Conservation (phyloP, 1,284 basidiomycete species). For the Veloporphyrellus conicus region DNA sequence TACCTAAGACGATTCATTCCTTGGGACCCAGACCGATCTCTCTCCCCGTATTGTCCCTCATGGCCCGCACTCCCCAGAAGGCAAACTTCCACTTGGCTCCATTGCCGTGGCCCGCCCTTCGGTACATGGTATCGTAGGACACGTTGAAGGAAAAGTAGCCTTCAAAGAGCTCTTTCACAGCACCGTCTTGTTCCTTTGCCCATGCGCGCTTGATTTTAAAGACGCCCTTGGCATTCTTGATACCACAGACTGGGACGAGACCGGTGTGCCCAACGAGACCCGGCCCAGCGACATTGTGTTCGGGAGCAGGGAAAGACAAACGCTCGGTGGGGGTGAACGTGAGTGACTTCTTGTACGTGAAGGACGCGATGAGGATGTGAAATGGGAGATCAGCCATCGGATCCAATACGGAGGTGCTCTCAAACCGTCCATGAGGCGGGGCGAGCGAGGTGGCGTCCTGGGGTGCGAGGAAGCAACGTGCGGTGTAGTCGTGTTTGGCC, state of each 20-base stretch:
- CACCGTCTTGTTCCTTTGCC: slow-evolving; percentile 18
- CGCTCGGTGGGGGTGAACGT: slow-evolving; percentile 23
- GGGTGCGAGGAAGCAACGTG: slow-evolving; percentile 27
- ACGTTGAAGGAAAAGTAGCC: slow-evolving; percentile 37
- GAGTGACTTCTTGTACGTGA: slow-evolving; percentile 23
- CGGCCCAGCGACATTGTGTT: slow-evolving; percentile 18
- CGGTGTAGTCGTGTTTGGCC: slow-evolving; percentile 37
- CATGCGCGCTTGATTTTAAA: slow-evolving; percentile 36
- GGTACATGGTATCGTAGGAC: slow-evolving; percentile 33
- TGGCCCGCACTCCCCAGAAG: slow-evolving; percentile 40
- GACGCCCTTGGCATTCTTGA: slow-evolving; percentile 31
- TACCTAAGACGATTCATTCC: background rate
- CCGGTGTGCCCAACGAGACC: slow-evolving; percentile 29
- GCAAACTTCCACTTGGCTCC: slow-evolving; percentile 30
- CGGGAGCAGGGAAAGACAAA: slow-evolving; percentile 18
- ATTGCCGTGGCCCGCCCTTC: slow-evolving; percentile 33
- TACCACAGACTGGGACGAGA: slow-evolving; percentile 31
- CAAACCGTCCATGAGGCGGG: slow-evolving; percentile 25
- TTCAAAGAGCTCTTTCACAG: slow-evolving; percentile 34
- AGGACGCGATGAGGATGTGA: slow-evolving; percentile 27
- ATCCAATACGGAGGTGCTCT: slow-evolving; percentile 26
- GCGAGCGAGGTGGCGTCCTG: slow-evolving; percentile 6
- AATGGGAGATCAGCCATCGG: slow-evolving; percentile 36
- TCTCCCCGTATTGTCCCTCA: slow-evolving; percentile 32
- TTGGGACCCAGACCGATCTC: slow-evolving; percentile 32